Evolutionary conservation across 208 protist species (phyloP), one percentile per base, ranked within the genome.

Genomic region (Herpetomonas samuelpessoai): DNA sequence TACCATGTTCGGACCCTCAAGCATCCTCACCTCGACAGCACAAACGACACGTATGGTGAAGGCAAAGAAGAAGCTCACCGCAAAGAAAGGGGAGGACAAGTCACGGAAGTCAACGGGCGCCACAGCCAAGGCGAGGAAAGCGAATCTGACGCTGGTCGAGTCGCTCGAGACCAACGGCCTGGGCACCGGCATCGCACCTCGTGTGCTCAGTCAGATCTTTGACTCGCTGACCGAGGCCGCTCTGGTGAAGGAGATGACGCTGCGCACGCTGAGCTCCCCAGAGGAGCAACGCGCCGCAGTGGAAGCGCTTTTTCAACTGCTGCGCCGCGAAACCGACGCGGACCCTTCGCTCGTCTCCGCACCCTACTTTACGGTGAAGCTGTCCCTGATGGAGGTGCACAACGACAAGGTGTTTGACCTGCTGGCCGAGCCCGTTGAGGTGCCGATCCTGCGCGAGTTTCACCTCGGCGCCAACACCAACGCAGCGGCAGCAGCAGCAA

Each of bases 381-480:
- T 71, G 46, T 67, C 63, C 18, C 79, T 91, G 77, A 57, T 84
- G 12, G 85, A 88, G 61, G 52, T 92, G 21, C 86, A 88, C 64
- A 71, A 71, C 44, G 85, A 89, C 48, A 74, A 71, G 38, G 70
- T 87, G 48, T 46, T 56, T 18, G 79, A 87, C 55, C 56, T 89
- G 27, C 68, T 87, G 7, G 68, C 73, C 14, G 51, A 44, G 12
- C 71, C 58, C 30, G 29, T 48, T 10, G 28, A 60, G 25, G 52
- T 72, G 29, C 59, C 56, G 0, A 65, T 55, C 9, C 45, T 14
- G 14, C 21, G 57, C 2, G 52, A 57, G 31, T 56, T 62, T 12
- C 30, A 68, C 27, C 46, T 26, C 46, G 7, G 46, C 46, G 18
- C 24, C 24, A 45, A 21, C 14, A 53, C 28, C n/a, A 47, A 30